These are phyloP conservation scores for Penicillium lividum DNA, from an alignment of 495 filamentous ascomycete genomes.

Conservation along the genomic window DNA sequence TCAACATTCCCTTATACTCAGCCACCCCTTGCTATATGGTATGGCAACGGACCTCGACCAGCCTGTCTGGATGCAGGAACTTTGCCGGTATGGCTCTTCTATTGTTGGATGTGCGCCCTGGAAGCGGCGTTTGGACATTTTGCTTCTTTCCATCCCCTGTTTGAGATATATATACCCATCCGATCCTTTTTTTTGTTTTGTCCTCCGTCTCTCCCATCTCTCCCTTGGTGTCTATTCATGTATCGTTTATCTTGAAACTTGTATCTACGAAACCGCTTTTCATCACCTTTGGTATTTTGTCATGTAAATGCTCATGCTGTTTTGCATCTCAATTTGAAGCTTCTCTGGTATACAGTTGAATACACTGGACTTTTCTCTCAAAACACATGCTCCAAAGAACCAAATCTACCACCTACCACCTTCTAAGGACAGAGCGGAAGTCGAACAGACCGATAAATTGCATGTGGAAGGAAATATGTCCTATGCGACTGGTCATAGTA, in stretches of 20 bases:
- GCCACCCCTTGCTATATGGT: slow-evolving; percentile 4
- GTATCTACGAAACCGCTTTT: slow-evolving; percentile 20
- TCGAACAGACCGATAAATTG: too few species aligned
- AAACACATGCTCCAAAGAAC: too few species aligned
- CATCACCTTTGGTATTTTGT: not conserved
- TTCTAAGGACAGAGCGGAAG: too few species aligned
- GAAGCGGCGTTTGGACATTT: slow-evolving; percentile 27
- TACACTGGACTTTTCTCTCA: not conserved
- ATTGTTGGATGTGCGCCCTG: slow-evolving; percentile 23
- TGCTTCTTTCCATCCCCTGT: slow-evolving; percentile 14
- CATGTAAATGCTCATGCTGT: slow-evolving; percentile 13
- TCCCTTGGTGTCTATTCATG: slow-evolving; percentile 7
- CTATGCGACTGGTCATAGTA: too few species aligned
- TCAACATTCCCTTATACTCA: not conserved
- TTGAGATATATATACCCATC: slow-evolving; percentile 27
- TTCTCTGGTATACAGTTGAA: slow-evolving; percentile 9
- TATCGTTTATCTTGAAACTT: slow-evolving; percentile 26
- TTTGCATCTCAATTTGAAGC: slow-evolving; percentile 3
- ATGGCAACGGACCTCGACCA: slow-evolving; percentile 13
- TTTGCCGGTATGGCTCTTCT: not conserved
- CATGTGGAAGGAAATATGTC: too few species aligned
- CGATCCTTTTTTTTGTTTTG: slow-evolving; percentile 22
- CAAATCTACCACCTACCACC: too few species aligned
- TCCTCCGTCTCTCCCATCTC: not conserved
- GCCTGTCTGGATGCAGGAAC: slow-evolving; percentile 26